A percentile compares a stretch with the other conserved stretches of the same genome.
These are phyloP conservation scores for Cercospora sp. DNA, from an alignment of 2,329 filamentous ascomycete genomes.

Conservation along the genomic window DNA sequence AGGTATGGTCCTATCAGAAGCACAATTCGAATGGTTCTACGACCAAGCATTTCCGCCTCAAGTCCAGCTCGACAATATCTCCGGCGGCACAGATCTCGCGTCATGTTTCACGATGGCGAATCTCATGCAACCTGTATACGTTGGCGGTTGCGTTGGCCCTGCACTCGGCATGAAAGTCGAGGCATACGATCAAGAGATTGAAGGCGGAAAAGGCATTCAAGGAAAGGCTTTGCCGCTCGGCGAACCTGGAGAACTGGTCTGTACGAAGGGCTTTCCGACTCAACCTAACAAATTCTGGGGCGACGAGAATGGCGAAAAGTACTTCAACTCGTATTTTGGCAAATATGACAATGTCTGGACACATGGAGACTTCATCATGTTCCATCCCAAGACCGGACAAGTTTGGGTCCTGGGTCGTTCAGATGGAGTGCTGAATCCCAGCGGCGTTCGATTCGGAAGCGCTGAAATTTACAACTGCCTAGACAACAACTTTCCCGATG, in stretches of 20 bases:
- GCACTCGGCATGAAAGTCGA: constrained; percentile 56
- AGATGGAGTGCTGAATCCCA: constrained; percentile 78
- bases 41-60: constrained; percentile 67
- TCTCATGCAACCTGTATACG: constrained; percentile 65
- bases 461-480: constrained; percentile 78
- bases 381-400: constrained; percentile 67
- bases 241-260: constrained; percentile 72
- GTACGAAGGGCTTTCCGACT: constrained; percentile 69
- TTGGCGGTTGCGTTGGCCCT: constrained; percentile 57
- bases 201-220: constrained; percentile 45
- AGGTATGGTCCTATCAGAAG: constrained; percentile 77
- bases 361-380: constrained; percentile 75
- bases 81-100: constrained; percentile 75
- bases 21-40: constrained; percentile 79
- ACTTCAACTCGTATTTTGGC: constrained; percentile 49
- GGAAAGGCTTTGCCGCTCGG: constrained; percentile 60
- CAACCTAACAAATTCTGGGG: constrained; percentile 60
- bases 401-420: constrained; percentile 67
- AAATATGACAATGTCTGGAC: constrained; percentile 67
- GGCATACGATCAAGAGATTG: constrained; percentile 59
- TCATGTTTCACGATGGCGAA: constrained; percentile 65
- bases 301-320: constrained; percentile 44
- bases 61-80: constrained; percentile 71
- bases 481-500: constrained; percentile 63
- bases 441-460: constrained; percentile 74